Conservation (phyloP, 441 rosid species). For the Corymbia calophylla region DNA sequence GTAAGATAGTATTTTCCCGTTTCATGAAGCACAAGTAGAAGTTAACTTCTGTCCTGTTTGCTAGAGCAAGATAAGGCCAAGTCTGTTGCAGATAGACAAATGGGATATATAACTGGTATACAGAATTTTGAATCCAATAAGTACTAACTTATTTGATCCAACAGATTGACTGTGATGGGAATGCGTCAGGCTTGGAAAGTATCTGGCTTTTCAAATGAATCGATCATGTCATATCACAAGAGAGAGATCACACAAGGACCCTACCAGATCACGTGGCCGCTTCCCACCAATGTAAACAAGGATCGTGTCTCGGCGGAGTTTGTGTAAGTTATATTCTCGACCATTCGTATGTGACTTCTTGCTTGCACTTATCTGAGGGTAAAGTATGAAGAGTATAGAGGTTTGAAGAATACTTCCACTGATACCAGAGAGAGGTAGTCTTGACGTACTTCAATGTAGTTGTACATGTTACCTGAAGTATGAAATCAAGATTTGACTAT, state of each 20-base stretch:
- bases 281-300: constrained; percentile 50
- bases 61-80: neutral
- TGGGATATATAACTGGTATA: neutral
- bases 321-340: constrained; percentile 36
- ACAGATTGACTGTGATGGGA: constrained; percentile 57
- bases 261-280: constrained; percentile 56
- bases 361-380: neutral
- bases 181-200: constrained; percentile 28
- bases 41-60: neutral
- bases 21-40: neutral
- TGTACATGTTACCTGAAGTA: neutral
- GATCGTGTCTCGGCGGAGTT: constrained; percentile 60
- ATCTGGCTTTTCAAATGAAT: constrained; percentile 11
- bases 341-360: neutral
- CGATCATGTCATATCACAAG: constrained; percentile 37
- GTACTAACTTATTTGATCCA: neutral
- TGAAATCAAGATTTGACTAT: neutral
- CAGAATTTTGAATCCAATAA: neutral
- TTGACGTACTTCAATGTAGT: neutral
- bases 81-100: neutral
- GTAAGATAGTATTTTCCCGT: constrained; percentile 11
- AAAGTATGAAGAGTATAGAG: neutral
- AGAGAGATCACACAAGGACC: constrained; percentile 52
- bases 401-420: neutral
- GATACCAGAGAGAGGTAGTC: neutral